These are phyloP conservation scores for Phytopythium litorale DNA, from an alignment of 352 stramenopile genomes.

Conservation along the genomic window DNA sequence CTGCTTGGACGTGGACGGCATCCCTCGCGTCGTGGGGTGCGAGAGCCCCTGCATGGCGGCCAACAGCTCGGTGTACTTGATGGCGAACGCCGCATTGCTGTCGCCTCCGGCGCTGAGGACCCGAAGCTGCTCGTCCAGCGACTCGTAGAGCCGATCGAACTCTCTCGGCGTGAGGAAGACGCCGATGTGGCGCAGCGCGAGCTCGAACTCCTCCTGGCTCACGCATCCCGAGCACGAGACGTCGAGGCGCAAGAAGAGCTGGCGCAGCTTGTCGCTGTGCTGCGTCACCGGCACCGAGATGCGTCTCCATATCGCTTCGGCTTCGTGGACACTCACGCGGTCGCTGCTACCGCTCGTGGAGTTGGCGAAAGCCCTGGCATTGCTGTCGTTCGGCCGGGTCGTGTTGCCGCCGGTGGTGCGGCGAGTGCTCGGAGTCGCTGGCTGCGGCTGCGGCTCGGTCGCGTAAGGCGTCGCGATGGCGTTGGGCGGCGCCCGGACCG, in stretches of 20 bases:
- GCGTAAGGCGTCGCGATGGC: conserved; percentile 52
- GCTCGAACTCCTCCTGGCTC: conserved; percentile 63
- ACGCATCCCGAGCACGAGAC: conserved; percentile 60
- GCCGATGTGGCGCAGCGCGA: conserved; percentile 66
- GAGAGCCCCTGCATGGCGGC: conserved; percentile 33
- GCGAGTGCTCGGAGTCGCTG: background rate
- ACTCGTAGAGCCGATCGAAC: conserved; percentile 63
- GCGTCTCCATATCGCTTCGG: conserved; percentile 51
- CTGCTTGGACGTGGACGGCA: conserved; percentile 38
- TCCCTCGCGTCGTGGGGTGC: conserved; percentile 9
- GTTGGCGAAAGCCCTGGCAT: conserved; percentile 1
- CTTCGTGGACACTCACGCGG: conserved; percentile 23
- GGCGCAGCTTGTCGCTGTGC: conserved; percentile 59
- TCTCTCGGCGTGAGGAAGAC: conserved; percentile 65
- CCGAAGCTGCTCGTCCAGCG: conserved; percentile 37
- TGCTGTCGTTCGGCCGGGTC: background rate
- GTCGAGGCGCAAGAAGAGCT: conserved; percentile 82
- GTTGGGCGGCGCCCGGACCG: background rate
- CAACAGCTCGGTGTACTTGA: conserved; percentile 69
- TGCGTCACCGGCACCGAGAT: conserved; percentile 44
- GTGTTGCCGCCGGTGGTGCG: background rate
- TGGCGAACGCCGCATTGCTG: conserved; percentile 22
- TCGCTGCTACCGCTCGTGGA: background rate
- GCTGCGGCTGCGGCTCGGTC: conserved; percentile 9
- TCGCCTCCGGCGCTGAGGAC: conserved; percentile 5